Conservation (phyloP, 306 rosid genomes). For the Rosa lucieae region DNA sequence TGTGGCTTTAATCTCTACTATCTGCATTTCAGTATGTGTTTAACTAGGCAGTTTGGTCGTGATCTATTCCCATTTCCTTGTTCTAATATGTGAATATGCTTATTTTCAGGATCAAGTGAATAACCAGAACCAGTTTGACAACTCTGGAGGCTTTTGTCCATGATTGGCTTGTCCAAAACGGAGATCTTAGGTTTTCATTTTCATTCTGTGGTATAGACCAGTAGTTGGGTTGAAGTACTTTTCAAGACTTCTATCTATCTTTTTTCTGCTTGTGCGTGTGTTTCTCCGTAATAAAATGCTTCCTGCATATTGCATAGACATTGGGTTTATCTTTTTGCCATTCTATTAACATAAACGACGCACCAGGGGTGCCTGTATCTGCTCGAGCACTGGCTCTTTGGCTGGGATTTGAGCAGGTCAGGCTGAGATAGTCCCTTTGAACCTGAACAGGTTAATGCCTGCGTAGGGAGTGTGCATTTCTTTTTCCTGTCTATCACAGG, state of each 20-base stretch:
- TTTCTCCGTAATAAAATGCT: constrained; percentile 47
- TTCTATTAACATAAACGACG: constrained; percentile 61
- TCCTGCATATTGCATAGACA: constrained; percentile 16
- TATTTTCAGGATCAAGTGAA: constrained; percentile 47
- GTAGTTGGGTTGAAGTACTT: constrained; percentile 41
- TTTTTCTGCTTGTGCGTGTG: constrained; percentile 25
- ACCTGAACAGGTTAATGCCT: constrained; percentile 99
- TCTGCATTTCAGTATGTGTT: neutral
- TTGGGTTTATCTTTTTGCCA: neutral
- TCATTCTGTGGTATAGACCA: constrained; percentile 42
- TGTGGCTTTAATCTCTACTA: neutral
- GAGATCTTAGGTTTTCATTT: constrained; percentile 30
- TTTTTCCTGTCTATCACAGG: constrained; percentile 58
- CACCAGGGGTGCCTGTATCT: constrained; percentile 99
- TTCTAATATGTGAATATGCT: constrained; percentile 13
- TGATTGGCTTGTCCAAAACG: constrained; percentile 29
- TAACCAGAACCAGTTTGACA: constrained; percentile 35
- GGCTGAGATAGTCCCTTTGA: constrained; percentile 99
- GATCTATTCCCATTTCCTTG: neutral
- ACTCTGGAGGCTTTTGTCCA: constrained; percentile 37
- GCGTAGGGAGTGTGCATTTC: constrained; percentile 99
- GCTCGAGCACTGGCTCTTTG: constrained; percentile 49
- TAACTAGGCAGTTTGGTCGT: neutral
- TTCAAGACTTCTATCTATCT: constrained; percentile 31
- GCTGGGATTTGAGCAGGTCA: constrained; percentile 54